phyloP scores from a whole-genome alignment of 176 grass and related monocot species.

The Zizania latifolia region DNA sequence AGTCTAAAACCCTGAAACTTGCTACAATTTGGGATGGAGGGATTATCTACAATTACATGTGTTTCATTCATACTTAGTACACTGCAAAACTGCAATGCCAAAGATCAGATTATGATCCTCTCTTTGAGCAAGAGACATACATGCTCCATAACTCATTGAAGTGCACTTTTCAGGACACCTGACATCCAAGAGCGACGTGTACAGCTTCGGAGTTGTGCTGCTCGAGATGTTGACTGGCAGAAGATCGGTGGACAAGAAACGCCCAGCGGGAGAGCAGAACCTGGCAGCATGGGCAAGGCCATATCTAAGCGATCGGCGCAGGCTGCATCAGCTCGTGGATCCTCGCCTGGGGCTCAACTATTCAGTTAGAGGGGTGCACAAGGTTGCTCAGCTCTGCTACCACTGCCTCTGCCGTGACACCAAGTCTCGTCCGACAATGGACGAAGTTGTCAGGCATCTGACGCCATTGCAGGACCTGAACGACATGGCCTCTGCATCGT shows the following conservation, averaged over 20 bases:
- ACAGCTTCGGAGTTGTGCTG: constrained; percentile 82
- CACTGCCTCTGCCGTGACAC: constrained; percentile 69
- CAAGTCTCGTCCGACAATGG: constrained; percentile 69
- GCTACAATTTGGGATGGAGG: too few species aligned
- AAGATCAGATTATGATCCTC: not conserved
- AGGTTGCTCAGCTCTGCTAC: constrained; percentile 74
- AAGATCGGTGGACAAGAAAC: constrained; percentile 90
- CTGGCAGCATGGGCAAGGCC: constrained; percentile 75
- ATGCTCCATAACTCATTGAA: constrained; percentile 13
- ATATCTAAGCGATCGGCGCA: constrained; percentile 60
- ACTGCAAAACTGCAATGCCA: too few species aligned
- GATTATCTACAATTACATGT: too few species aligned
- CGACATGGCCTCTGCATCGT: constrained; percentile 58
- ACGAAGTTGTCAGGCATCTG: constrained; percentile 63
- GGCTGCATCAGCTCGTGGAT: constrained; percentile 83
- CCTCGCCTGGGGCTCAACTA: constrained; percentile 88
- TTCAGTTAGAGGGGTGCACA: constrained; percentile 70
- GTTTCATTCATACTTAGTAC: too few species aligned
- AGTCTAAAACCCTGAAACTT: too few species aligned
- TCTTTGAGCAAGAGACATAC: not conserved
- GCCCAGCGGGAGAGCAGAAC: constrained; percentile 71
- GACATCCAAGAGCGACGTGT: constrained; percentile 88
- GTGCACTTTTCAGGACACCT: constrained; percentile 58
- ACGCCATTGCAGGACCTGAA: constrained; percentile 71
- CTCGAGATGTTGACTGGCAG: constrained; percentile 84